These are phyloP conservation scores for Aspergillus sparsus DNA, from an alignment of 495 filamentous ascomycete species.

Conservation along the genomic window DNA sequence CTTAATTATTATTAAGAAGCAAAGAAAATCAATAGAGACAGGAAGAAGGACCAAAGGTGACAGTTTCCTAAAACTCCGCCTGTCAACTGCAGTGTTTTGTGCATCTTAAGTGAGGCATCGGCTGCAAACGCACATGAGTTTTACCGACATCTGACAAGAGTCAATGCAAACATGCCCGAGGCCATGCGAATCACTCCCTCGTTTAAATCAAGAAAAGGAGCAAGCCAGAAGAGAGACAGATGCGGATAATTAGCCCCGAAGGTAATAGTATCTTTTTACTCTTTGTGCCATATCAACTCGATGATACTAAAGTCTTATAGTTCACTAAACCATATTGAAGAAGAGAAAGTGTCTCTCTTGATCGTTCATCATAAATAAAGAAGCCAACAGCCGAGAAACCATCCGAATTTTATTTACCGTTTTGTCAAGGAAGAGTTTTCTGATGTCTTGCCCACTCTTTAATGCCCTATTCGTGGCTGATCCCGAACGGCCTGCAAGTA, in stretches of 20 bases:
- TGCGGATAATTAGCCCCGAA: neutral
- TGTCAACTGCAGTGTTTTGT: conserved; percentile 14
- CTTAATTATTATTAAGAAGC: conserved; percentile 1
- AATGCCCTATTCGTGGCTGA: conserved; percentile 28
- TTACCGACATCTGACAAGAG: conserved; percentile 21
- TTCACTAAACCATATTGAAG: no score
- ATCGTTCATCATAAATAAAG: no score
- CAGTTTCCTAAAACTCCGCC: neutral
- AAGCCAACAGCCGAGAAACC: no score
- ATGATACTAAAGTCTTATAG: no score
- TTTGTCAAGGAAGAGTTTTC: neutral
- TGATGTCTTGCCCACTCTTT: conserved; percentile 17
- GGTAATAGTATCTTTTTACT: no score
- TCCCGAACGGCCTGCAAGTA: conserved; percentile 27
- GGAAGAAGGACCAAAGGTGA: conserved; percentile 3
- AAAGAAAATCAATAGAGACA: neutral
- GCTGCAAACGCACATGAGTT: conserved; percentile 23
- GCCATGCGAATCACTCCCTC: conserved; percentile 25
- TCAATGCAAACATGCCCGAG: conserved; percentile 25
- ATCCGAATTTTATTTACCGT: neutral
- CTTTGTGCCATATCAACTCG: no score
- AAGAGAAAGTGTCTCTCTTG: no score
- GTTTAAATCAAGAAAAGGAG: conserved; percentile 23
- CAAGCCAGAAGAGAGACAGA: conserved; percentile 8
- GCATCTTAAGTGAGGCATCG: conserved; percentile 16